These are phyloP conservation scores for Planoprotostelium fungivorum DNA, from an alignment of 78 protist species.

Conservation along the genomic window DNA sequence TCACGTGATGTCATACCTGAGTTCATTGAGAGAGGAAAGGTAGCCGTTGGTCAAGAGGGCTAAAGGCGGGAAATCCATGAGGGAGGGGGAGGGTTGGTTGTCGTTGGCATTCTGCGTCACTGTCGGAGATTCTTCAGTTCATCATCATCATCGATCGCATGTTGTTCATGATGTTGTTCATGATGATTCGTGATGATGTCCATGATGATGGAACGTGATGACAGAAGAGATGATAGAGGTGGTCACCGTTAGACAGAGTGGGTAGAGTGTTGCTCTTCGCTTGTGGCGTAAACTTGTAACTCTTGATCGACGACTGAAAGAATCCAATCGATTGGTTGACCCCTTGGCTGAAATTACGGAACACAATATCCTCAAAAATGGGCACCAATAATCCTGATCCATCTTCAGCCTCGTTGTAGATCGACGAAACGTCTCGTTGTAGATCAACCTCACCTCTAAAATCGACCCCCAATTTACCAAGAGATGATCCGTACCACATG, in stretches of 20 bases:
- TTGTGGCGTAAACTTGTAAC: background rate
- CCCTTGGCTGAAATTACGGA: background rate
- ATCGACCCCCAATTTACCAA: conserved; percentile 49
- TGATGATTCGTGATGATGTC: background rate
- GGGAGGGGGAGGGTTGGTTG: background rate
- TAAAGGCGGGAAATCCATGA: conserved; percentile 9
- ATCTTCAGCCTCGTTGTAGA: too few relatives aligned
- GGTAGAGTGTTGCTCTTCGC: background rate
- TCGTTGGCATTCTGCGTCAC: too few relatives aligned
- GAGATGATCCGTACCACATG: conserved; percentile 39
- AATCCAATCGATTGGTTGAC: background rate
- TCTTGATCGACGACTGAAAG: background rate
- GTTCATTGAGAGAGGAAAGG: conserved; percentile 7
- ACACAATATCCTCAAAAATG: background rate
- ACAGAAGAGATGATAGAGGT: too few relatives aligned
- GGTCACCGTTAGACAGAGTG: background rate
- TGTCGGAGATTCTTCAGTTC: too few relatives aligned
- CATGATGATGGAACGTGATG: too few relatives aligned
- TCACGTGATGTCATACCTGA: too few relatives aligned
- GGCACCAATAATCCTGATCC: conserved; percentile 7
- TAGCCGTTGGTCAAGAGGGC: conserved; percentile 20
- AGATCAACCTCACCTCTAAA: conserved; percentile 9
- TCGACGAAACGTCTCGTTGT: too few relatives aligned
- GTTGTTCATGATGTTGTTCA: background rate
- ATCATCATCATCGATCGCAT: too few relatives aligned